A percentile compares a stretch with the other conserved stretches of the same genome.
Conservation (phyloP, 164 flowering plant species). For the Vitis cinerea region DNA sequence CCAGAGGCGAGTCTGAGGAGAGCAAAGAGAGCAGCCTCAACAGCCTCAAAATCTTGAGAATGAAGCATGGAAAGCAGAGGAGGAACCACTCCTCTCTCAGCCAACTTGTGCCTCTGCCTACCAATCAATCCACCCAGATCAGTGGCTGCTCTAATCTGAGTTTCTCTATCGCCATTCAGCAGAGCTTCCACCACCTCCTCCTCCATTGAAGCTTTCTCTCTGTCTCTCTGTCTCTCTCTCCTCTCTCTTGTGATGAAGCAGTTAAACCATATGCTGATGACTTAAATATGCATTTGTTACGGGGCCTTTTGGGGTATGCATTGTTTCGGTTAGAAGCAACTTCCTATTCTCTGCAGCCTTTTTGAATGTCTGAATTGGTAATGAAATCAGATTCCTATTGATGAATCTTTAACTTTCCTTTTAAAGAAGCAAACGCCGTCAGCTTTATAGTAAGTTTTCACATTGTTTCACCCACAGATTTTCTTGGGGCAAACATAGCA, state of each 20-base stretch:
- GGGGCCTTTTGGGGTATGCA: conserved; percentile 12
- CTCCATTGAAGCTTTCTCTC: conserved; percentile 29
- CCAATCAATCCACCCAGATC: conserved; percentile 28
- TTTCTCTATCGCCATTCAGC: conserved; percentile 33
- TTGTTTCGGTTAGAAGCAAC: conserved; percentile 45
- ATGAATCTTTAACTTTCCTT: conserved; percentile 39
- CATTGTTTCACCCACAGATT: neutral
- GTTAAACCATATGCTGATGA: conserved; percentile 11
- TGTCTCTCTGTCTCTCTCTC: conserved; percentile 7
- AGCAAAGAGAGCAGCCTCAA: conserved; percentile 55
- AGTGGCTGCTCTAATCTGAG: conserved; percentile 37
- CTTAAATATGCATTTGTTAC: conserved; percentile 26
- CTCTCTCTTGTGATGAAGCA: too few relatives aligned
- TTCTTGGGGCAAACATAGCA: neutral
- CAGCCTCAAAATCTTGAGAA: conserved; percentile 32
- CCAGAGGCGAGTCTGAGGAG: conserved; percentile 58
- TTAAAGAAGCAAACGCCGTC: conserved; percentile 29
- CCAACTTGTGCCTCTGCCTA: conserved; percentile 38
- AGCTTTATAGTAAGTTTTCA: conserved; percentile 5
- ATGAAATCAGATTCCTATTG: conserved; percentile 18
- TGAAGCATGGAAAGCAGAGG: conserved; percentile 48
- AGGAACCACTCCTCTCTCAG: conserved; percentile 37
- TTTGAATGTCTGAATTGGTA: conserved; percentile 13
- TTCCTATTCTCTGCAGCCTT: conserved; percentile 16
- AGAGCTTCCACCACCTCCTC: conserved; percentile 36